Base-by-base conservation (phyloP, 2,329 filamentous ascomycete species). In the Trichoderma polysporum region DNA sequence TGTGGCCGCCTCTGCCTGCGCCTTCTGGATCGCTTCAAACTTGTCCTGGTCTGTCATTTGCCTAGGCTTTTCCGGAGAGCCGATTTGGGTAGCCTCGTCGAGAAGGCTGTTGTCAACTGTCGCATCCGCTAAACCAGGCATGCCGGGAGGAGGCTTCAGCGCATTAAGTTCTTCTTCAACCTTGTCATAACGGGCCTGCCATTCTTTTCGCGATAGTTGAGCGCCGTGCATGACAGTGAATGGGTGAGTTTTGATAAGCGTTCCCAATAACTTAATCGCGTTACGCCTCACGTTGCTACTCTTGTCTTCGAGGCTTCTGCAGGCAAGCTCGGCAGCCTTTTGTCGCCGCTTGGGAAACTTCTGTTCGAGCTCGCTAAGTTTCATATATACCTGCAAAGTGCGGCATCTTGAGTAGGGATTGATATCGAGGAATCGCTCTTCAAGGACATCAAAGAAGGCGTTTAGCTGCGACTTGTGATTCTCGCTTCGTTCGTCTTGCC, bases 231-330 rank as follows among this genome's bases (percentile, higher is more conserved):
- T 90, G 19, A 94, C 89, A 41, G 91, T 93, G 74, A 97, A 99
- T 1, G 95, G 95, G 77, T 99, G 95, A 0, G 94, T 97, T 69
- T 94, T 93, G 73, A 99, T 92, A 7, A 99, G 83, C 50, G 91
- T 91, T 6, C 90, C 91, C 1, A 99, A 84, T 7, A 99, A 82
- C 78, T 97, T 98, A 76, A 99, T 95, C 2, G 95, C 94, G 76
- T 98, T 98, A 67, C 94, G 88, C 69, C 95, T 87, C 35, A 99
- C 95, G 74, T 98, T 97, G 79, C 95, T 99, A 80, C 94, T 98
- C 84, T 97, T 98, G 81, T 99, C 96, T 77, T 97, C 92, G 2
- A 99, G 83, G 77, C 94, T 98, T 72, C 92, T 88, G 66, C 91
- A 90, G 1, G 95, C 94, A 29, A 97, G 83, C 76, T 97, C 93